Evolutionary conservation across 805 yeast species (phyloP), one percentile per base, ranked within the genome.

Genomic region (Candida maesae): DNA sequence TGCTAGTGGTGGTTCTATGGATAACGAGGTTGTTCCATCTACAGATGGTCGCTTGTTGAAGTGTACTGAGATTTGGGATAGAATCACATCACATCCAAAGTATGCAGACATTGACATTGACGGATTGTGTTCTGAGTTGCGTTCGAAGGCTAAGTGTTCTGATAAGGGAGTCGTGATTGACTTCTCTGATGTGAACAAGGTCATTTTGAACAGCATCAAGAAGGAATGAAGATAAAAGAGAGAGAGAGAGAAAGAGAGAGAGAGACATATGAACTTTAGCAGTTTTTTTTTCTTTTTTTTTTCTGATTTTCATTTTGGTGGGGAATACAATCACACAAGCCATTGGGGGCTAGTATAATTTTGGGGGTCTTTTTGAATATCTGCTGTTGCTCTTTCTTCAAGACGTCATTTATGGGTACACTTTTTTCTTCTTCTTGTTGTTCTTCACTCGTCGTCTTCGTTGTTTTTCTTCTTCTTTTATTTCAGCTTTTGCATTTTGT

Each of bases 11-110:
- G 49, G 45, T 20, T n/a, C n/a, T n/a, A n/a, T n/a, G n/a, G 68
- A 57, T 28, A 60, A 53, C 15, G 68, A 66, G 25, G 76, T 79
- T 21, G 90, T 87, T 4, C 95, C 95, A 6, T 76, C 83, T 5
- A 83, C 78, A 8, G 83, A 79, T 42, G 65, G 63, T 14, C 70
- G 74, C 12, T 59, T 78, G 51, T 65, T 84, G 64, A 79, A 78
- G 56, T 93, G 99, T 63, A 78, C 95, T 0, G 96, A 89, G 52
- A 83, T 91, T 13, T 93, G 99, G 99, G 98, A 91, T 63, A 76
- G 98, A 57, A 84, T 93, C 28, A 85, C 96, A 2, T 65, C 93
- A 17, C 98, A 93, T 70, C 98, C 99, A 25, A 79, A 84, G 59
- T 93, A 90, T 63, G 79, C 93, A 5, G 96, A 90, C 45, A 71